Evolutionary conservation across 1,139 yeast species (phyloP), one percentile per base, ranked within the genome.

Genomic region (Protomyces lactucae-debilis): DNA sequence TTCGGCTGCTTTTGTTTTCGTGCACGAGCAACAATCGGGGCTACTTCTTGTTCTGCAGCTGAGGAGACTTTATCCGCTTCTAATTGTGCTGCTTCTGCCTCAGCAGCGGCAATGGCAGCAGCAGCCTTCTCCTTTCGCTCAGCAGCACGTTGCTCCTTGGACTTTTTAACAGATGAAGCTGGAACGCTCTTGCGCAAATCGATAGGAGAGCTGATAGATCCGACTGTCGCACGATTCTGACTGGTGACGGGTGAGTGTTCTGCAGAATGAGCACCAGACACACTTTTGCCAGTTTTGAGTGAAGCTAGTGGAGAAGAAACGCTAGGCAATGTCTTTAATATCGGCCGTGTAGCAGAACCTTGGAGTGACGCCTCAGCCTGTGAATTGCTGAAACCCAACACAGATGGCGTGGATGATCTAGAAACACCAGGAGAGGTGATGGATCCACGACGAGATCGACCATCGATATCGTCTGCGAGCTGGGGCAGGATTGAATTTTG

Each of bases 1-100:
- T 59, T 59, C 14, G 43, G 43, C 21, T 59, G 53, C 51, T 54
- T 60, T 21, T 60, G 64, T 48, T 60, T 60, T 32, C 55, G 25
- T 1, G 59, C 59, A 4, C 64, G 59, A 10, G 57, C 64, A 9
- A 54, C 46, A 28, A 60, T 60, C 8, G 64, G 64, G 2, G 59
- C 64, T 16, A 54, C 36, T 14, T 60, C 48, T 43, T 43, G 48
- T 43, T 16, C 59, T 6, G 51, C 37, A 21, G 64, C 54, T 14
- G 43, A 3, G 35, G 40, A 23, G 16, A 18, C 57, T 12, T 18
- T 32, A 5, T 39, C 21, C 3, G 53, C 57, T 21, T 51, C 61
- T 4, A 40, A 46, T 12, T 52, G 63, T 18, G 56, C 53, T 10
- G 43, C 57, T 12, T 39, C 53, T 12, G 63, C 43, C n/a, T 59